Conservation (phyloP, 352 stramenopile genomes). For the Phytophthora macrochlamydospora region DNA sequence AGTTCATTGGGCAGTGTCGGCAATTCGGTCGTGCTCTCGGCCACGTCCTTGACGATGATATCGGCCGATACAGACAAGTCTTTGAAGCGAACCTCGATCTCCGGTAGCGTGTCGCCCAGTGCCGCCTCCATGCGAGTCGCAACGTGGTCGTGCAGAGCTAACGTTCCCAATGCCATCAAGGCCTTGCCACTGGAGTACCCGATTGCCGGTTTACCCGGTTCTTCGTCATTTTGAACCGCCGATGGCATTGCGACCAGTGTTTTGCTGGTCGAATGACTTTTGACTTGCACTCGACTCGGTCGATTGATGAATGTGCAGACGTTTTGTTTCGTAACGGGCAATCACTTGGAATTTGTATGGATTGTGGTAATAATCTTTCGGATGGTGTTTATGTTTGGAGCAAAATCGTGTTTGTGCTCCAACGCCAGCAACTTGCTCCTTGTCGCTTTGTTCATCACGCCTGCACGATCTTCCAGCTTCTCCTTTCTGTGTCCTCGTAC, state of each 20-base stretch:
- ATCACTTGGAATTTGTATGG: no score
- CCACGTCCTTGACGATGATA: constrained; percentile 25
- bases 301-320: no score
- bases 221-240: constrained; percentile 1
- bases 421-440: no score
- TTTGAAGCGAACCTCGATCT: constrained; percentile 50
- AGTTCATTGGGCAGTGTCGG: constrained; percentile 38
- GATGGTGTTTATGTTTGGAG: no score
- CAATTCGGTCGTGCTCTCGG: constrained; percentile 21
- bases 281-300: no score
- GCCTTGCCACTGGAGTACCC: constrained; percentile 12
- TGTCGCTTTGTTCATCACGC: no score
- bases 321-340: no score
- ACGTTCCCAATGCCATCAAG: constrained; percentile 31
- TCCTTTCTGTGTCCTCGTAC: no score
- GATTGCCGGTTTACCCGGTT: constrained; percentile 16
- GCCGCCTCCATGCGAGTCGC: constrained; percentile 29
- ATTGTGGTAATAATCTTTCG: no score
- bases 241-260: not conserved
- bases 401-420: no score
- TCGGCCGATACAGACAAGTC: constrained; percentile 39
- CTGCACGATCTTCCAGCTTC: no score
- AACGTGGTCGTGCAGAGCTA: constrained; percentile 37
- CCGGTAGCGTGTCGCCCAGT: constrained; percentile 31
- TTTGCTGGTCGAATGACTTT: no score